phyloP scores from a whole-genome alignment of 345 rosid species.

The Melaleuca quinquenervia region DNA sequence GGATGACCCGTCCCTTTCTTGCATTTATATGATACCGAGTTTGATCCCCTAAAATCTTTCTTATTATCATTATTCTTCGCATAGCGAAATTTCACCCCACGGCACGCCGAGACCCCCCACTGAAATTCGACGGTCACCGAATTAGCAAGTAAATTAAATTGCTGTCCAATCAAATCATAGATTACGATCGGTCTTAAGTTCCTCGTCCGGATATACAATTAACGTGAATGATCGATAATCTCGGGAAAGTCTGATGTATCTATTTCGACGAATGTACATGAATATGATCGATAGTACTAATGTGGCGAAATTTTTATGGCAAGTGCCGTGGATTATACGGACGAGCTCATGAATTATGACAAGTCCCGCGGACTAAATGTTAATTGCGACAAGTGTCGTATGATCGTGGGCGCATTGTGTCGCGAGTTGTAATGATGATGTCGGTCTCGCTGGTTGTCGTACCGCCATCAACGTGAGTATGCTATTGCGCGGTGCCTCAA shows the following conservation, averaged over 20 bases:
- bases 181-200: not conserved
- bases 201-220: not conserved
- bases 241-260: not conserved
- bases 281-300: not conserved
- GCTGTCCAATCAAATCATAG: not conserved
- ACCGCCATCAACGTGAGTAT: not conserved
- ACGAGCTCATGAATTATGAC: not conserved
- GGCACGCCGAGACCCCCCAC: not conserved
- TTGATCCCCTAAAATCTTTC: not conserved
- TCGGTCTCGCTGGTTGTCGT: not conserved
- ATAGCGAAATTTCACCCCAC: not conserved
- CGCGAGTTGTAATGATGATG: not conserved
- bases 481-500: no score
- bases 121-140: not conserved
- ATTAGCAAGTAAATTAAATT: not conserved
- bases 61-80: not conserved
- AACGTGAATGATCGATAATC: not conserved
- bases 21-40: constrained; percentile 5
- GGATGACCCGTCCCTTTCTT: constrained; percentile 23
- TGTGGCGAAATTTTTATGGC: not conserved
- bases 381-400: not conserved
- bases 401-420: not conserved
- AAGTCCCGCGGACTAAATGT: not conserved
- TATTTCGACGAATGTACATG: not conserved
- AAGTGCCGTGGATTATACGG: not conserved